phyloP scores from a whole-genome alignment of 495 filamentous ascomycete genomes.

The Daldinia bambusicola region DNA sequence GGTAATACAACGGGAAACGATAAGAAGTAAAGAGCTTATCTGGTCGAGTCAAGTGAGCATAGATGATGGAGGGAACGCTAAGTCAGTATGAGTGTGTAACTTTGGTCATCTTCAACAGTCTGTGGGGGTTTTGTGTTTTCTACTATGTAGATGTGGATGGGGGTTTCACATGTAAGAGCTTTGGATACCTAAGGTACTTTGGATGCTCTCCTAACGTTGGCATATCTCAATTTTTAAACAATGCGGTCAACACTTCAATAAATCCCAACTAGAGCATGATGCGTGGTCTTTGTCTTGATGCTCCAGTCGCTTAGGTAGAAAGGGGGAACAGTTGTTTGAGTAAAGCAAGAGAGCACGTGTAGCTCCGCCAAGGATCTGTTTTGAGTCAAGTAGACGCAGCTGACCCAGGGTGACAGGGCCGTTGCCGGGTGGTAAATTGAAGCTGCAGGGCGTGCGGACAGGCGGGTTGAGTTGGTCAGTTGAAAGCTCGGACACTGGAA shows the following conservation, averaged over 20 bases:
- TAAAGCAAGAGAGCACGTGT: constrained; percentile 38
- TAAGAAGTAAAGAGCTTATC: not conserved
- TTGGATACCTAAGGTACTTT: not conserved
- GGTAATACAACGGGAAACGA: not conserved
- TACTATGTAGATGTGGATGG: not conserved
- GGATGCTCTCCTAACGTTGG: not conserved
- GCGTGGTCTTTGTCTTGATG: not conserved
- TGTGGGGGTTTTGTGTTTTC: not conserved
- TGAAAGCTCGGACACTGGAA: constrained; percentile 22
- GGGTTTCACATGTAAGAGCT: constrained; percentile 1
- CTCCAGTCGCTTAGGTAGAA: not conserved
- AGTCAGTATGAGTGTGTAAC: not conserved
- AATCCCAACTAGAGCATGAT: not conserved
- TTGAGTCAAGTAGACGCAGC: constrained; percentile 32
- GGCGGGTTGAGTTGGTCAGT: constrained; percentile 25
- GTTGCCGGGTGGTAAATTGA: constrained; percentile 18
- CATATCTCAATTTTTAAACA: constrained; percentile 1
- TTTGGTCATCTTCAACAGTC: not conserved
- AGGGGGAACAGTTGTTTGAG: constrained; percentile 7
- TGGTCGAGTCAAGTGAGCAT: not conserved
- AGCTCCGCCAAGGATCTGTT: constrained; percentile 24
- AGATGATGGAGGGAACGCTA: constrained; percentile 1
- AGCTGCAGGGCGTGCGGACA: constrained; percentile 27
- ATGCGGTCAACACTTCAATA: constrained; percentile 4
- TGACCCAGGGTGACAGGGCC: constrained; percentile 4